Evolutionary conservation across 2,329 filamentous ascomycete species (phyloP).

Genomic region (Celoporthe dispersa): DNA sequence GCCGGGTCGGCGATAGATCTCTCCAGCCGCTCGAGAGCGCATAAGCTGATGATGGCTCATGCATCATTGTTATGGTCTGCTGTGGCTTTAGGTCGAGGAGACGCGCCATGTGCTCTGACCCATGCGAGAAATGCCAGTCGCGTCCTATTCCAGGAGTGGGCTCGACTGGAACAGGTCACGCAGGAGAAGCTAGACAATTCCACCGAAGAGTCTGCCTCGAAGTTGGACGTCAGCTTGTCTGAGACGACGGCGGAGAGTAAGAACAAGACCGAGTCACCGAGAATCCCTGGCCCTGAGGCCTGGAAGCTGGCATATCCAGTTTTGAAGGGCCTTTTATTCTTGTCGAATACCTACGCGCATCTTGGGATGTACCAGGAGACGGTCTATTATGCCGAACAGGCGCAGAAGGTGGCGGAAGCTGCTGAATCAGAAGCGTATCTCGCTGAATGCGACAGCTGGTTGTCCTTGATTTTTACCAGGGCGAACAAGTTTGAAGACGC

Average conservation of each 20-base stretch:
- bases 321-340: conserved; percentile 70
- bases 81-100: conserved; percentile 65
- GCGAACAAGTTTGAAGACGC: conserved; percentile 65
- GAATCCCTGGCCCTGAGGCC: conserved; percentile 66
- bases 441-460: conserved; percentile 59
- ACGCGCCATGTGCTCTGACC: conserved; percentile 60
- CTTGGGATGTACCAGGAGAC: conserved; percentile 89
- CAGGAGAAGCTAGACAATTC: conserved; percentile 37
- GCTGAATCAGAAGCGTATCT: conserved; percentile 65
- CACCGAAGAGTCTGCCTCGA: conserved; percentile 10
- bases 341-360: conserved; percentile 80
- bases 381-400: conserved; percentile 84
- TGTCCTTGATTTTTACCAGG: conserved; percentile 58
- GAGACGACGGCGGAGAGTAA: conserved; percentile 33
- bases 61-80: conserved; percentile 68
- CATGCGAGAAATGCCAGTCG: conserved; percentile 63
- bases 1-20: conserved; percentile 27
- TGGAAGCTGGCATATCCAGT: conserved; percentile 81
- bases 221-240: conserved; percentile 30
- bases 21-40: conserved; percentile 39
- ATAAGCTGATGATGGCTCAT: conserved; percentile 59
- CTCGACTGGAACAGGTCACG: conserved; percentile 49
- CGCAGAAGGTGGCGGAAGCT: conserved; percentile 74
- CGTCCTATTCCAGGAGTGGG: conserved; percentile 60
- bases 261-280: conserved; percentile 31